Evolutionary conservation across 2,329 filamentous ascomycete genomes (phyloP), one percentile per base, ranked within the genome.

Genomic region (Ophiostoma sp.): DNA sequence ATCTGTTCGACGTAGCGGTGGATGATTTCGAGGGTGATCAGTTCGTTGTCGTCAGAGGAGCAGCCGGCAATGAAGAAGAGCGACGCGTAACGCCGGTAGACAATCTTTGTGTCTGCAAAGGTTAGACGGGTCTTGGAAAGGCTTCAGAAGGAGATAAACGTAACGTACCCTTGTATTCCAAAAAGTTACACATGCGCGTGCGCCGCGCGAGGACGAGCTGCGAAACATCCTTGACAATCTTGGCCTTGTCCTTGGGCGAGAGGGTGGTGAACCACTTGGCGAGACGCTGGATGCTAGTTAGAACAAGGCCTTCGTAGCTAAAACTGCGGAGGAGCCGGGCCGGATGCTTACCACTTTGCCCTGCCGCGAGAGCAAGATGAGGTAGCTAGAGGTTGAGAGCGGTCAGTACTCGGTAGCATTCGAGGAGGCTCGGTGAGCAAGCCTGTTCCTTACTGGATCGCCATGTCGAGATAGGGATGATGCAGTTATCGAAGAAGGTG

Each of bases 1-100:
- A 99, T 99, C 81, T 99, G 95, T 80, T 99, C 95, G 77, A 99
- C 95, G 78, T 99, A 99, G 80, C 95, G 92, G 80, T 99, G 95
- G 75, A 99, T 96, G 77, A 99, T 93, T 80, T 99, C 95, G 77
- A 99, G 92, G 38, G 92, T 97, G 78, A 98, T 97, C 76, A 99
- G 83, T 78, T 99, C 95, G 80, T 99, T 99, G 80, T 99, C 95
- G 72, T 92, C 93, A n/a, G 93, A 93, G 67, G 93, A 89, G 82
- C 93, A 97, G 75, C 95, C 95, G 76, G 94, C 93, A 78, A 99
- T 99, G 85, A 99, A 99, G 85, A 98, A 99, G 71, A 99, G 89
- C 69, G 95, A 98, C 71, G 95, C 95, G 80, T 99, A 99, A 78
- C 95, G 92, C 75, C 95, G 93, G 81, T 99, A 99, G 69, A 99